Conservation (phyloP, 768 basidiomycete genomes). For the Trametes cubensis region DNA sequence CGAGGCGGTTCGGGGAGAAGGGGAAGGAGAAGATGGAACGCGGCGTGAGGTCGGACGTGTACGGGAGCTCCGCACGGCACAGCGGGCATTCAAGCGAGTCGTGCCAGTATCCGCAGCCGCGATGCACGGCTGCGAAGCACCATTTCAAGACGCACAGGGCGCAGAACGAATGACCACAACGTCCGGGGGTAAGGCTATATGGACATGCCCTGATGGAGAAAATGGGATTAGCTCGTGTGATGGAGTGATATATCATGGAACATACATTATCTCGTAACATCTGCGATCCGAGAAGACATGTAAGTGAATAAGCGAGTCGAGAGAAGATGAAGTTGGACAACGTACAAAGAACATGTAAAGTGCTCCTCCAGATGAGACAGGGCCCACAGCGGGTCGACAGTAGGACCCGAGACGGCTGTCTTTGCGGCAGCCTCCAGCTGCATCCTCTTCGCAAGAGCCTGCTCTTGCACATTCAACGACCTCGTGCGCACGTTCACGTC, state of each 20-base stretch:
- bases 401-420: background rate
- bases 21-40: conserved; percentile 56
- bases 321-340: conserved; percentile 8
- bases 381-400: conserved; percentile 29
- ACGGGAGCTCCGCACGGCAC: conserved; percentile 56
- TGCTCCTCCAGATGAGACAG: conserved; percentile 60
- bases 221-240: background rate
- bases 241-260: background rate
- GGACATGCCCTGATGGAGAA: conserved; percentile 49
- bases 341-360: conserved; percentile 68
- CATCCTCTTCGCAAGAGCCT: conserved; percentile 5
- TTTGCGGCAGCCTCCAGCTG: background rate
- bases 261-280: conserved; percentile 63
- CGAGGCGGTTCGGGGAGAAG: conserved; percentile 64
- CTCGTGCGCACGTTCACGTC: background rate
- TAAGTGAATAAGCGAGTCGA: background rate
- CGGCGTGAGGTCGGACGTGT: conserved; percentile 55
- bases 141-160: conserved; percentile 67
- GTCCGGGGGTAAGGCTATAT: conserved; percentile 53
- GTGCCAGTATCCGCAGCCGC: conserved; percentile 67
- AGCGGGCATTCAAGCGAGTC: conserved; percentile 68
- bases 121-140: conserved; percentile 69
- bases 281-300: conserved; percentile 37
- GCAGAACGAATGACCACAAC: conserved; percentile 72
- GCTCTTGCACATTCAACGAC: background rate